Conservation (phyloP, 2,329 filamentous ascomycete species). For the Coniella vitis region DNA sequence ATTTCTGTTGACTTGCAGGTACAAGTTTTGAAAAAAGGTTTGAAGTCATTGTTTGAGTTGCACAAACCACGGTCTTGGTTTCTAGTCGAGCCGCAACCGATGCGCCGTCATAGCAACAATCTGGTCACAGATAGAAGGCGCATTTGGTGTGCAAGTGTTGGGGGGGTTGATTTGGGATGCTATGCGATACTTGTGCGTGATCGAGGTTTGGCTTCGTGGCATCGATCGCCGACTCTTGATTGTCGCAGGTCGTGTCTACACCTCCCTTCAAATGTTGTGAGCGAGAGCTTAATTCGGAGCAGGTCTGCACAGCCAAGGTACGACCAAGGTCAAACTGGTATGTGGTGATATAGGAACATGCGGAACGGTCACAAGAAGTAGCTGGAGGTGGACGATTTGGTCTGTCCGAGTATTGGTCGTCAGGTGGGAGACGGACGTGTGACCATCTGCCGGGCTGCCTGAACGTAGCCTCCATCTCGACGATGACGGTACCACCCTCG, state of each 20-base stretch:
- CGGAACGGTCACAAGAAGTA: background rate
- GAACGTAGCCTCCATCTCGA: background rate
- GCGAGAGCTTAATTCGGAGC: no score
- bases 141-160: no score
- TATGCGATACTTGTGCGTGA: no score
- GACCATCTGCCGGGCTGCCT: constrained; percentile 6
- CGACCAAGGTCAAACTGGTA: no score
- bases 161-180: no score
- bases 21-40: constrained; percentile 42
- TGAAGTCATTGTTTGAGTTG: constrained; percentile 32
- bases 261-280: no score
- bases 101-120: constrained; percentile 11
- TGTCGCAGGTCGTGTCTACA: background rate
- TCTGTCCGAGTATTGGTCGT: background rate
- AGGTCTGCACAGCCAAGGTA: no score
- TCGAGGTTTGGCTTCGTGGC: no score
- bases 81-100: background rate
- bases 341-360: background rate
- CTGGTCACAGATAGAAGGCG: background rate
- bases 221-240: background rate
- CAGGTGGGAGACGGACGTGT: background rate
- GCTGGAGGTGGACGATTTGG: background rate
- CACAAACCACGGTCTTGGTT: constrained; percentile 2
- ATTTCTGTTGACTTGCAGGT: constrained; percentile 28
- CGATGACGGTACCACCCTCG: background rate